Conservation (phyloP, 129 eudicot species). For the Mikania micrantha region DNA sequence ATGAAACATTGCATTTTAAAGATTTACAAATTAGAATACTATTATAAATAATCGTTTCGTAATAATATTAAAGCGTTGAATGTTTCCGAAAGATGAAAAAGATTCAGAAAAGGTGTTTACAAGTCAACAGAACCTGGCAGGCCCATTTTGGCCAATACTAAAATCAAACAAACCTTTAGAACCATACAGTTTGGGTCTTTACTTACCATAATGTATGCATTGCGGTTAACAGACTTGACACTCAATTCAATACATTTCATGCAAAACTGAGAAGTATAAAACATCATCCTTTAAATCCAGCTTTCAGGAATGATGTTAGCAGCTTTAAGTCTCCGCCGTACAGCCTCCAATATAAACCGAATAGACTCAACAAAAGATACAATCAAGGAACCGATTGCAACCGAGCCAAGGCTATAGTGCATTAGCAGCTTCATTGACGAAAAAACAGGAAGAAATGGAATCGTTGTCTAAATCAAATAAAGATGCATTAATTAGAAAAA, state of each 20-base stretch:
- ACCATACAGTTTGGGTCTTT: not conserved
- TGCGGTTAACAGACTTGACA: constrained; percentile 81
- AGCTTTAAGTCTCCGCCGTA: constrained; percentile 73
- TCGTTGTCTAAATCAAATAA: constrained; percentile 49
- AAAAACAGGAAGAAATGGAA: constrained; percentile 92
- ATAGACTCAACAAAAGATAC: constrained; percentile 79
- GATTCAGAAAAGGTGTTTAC: not conserved
- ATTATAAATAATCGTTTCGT: too few relatives aligned
- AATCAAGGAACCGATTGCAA: constrained; percentile 80
- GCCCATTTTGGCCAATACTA: not conserved
- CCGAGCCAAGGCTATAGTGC: constrained; percentile 77
- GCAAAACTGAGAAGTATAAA: constrained; percentile 49
- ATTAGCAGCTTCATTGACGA: constrained; percentile 87
- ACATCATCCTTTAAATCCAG: constrained; percentile 53
- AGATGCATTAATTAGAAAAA: not conserved
- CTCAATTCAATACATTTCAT: constrained; percentile 63
- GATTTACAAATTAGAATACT: too few relatives aligned
- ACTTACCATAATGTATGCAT: constrained; percentile 91
- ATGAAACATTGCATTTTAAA: too few relatives aligned
- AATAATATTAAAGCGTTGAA: not conserved
- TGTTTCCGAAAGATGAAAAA: too few relatives aligned
- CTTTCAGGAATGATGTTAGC: constrained; percentile 55
- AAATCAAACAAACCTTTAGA: too few relatives aligned
- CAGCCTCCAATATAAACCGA: constrained; percentile 69
- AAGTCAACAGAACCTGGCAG: not conserved